These are phyloP conservation scores for Chiua virens DNA, from an alignment of 768 basidiomycete genomes.

Conservation along the genomic window DNA sequence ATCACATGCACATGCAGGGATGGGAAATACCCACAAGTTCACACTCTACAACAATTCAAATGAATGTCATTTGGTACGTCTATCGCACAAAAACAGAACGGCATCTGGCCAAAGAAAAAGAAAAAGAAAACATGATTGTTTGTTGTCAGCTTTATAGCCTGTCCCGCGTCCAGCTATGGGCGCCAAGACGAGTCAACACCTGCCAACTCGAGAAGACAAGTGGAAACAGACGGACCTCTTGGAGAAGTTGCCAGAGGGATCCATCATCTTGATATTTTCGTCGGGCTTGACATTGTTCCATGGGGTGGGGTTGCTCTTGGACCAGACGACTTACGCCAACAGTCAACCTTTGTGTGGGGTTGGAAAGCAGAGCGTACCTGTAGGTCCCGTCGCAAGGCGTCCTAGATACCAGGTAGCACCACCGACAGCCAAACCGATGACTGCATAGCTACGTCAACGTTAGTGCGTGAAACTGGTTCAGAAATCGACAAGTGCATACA, in stretches of 20 bases:
- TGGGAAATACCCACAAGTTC: neutral
- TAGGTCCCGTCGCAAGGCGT: slow-evolving; percentile 60
- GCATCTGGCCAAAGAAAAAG: neutral
- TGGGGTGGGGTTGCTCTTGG: slow-evolving; percentile 78
- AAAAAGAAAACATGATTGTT: neutral
- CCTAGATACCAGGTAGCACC: slow-evolving; percentile 70
- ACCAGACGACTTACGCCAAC: slow-evolving; percentile 50
- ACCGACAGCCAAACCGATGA: slow-evolving; percentile 48
- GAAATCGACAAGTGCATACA: slow-evolving; percentile 35
- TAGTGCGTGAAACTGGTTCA: slow-evolving; percentile 7
- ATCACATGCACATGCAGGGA: slow-evolving; percentile 6
- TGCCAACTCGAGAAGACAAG: neutral
- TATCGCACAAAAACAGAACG: slow-evolving; percentile 15
- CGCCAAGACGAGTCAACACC: slow-evolving; percentile 1
- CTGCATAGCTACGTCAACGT: slow-evolving; percentile 39
- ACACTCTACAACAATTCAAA: neutral
- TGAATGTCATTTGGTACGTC: slow-evolving; percentile 19
- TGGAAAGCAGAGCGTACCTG: slow-evolving; percentile 36
- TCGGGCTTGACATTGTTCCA: slow-evolving; percentile 80
- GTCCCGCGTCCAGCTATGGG: slow-evolving; percentile 69
- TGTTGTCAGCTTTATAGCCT: slow-evolving; percentile 48
- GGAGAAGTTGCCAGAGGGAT: slow-evolving; percentile 72
- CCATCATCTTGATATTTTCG: slow-evolving; percentile 70
- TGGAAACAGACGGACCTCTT: slow-evolving; percentile 45
- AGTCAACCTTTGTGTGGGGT: neutral